Conservation (phyloP, 371 early-diverging fungal genomes). For the Mycotypha africana region DNA sequence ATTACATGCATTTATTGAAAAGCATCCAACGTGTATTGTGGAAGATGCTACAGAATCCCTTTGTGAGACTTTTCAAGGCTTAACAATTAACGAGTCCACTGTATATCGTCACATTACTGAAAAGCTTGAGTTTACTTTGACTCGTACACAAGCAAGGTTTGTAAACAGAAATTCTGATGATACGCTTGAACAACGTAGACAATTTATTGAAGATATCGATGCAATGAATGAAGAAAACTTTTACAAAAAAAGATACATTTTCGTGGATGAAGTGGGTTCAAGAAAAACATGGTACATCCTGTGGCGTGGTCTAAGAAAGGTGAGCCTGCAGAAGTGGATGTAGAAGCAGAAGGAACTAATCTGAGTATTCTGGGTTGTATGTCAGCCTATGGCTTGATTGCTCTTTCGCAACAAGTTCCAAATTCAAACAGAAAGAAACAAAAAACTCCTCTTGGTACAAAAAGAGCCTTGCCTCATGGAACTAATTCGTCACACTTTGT, state of each 20-base stretch:
- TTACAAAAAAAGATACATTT: conserved; percentile 3
- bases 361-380: conserved; percentile 3
- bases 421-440: conserved; percentile 2
- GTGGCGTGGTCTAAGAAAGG: conserved; percentile 3
- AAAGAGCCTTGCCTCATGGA: conserved; percentile 1
- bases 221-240: conserved; percentile 8
- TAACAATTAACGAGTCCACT: conserved; percentile 8
- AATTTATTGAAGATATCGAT: conserved; percentile 12
- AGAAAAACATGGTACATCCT: conserved; percentile 5
- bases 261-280: conserved; percentile 4
- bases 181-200: conserved; percentile 10
- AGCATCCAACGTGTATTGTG: conserved; percentile 6
- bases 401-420: conserved; percentile 3
- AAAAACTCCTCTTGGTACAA: too few relatives aligned
- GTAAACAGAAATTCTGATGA: conserved; percentile 14
- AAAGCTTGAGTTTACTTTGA: conserved; percentile 17
- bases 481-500: conserved; percentile 8
- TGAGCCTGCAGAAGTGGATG: conserved; percentile 4
- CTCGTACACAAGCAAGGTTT: conserved; percentile 14
- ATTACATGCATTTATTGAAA: conserved; percentile 2
- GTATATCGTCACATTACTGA: conserved; percentile 17
- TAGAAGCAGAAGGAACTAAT: conserved; percentile 2
- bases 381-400: conserved; percentile 5
- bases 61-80: conserved; percentile 11
- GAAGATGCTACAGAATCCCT: conserved; percentile 11